These are phyloP conservation scores for Trichopus zeylanicus DNA, from an alignment of 116 monocot species.

Conservation along the genomic window DNA sequence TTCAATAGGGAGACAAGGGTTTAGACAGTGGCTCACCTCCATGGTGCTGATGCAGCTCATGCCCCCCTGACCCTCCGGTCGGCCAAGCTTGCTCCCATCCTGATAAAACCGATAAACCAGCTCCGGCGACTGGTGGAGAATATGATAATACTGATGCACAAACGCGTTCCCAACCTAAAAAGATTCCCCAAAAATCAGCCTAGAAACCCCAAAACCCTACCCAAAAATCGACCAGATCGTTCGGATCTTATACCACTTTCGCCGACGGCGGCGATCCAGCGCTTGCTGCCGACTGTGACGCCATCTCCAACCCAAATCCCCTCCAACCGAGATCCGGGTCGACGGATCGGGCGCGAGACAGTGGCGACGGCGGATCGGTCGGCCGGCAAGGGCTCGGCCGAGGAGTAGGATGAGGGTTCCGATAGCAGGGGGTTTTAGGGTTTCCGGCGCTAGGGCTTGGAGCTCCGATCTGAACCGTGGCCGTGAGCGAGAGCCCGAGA, in stretches of 20 bases:
- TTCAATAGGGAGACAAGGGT: not conserved
- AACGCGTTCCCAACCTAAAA: conserved; percentile 81
- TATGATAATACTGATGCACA: conserved; percentile 78
- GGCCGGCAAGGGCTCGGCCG: too few species aligned
- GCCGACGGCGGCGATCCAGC: conserved; percentile 37
- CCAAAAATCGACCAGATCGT: not conserved
- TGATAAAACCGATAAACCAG: conserved; percentile 74
- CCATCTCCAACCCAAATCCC: conserved; percentile 14
- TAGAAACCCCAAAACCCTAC: not conserved
- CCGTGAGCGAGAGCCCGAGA: too few species aligned
- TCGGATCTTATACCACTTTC: conserved; percentile 49
- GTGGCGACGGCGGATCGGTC: not conserved
- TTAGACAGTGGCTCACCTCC: conserved; percentile 29
- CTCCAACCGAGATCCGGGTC: not conserved
- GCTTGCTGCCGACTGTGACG: conserved; percentile 13
- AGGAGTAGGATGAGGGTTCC: too few species aligned
- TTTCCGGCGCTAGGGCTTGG: too few species aligned
- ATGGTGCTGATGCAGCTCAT: conserved; percentile 55
- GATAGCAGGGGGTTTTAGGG: too few species aligned
- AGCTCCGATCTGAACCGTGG: too few species aligned
- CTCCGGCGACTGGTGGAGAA: conserved; percentile 69
- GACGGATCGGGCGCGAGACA: not conserved
- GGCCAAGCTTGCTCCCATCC: conserved; percentile 72
- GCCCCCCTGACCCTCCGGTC: conserved; percentile 39
- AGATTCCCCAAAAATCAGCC: not conserved